Conservation (phyloP, 768 basidiomycete species). For the Tricholoma bakamatsutake region DNA sequence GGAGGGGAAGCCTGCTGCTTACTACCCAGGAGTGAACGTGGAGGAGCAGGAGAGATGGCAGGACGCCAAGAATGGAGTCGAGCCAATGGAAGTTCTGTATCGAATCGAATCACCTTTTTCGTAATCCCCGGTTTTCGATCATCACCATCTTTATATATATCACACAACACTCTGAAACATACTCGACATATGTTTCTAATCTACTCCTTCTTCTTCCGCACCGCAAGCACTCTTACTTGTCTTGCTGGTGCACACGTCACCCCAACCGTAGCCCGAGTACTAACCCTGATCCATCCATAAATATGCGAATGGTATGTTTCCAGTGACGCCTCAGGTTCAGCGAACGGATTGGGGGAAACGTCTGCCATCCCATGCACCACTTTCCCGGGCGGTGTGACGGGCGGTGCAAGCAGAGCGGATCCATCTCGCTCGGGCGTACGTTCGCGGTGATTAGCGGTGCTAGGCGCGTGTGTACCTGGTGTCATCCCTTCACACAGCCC, state of each 20-base stretch:
- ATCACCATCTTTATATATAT: not conserved
- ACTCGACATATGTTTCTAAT: no score
- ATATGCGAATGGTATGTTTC: conserved; percentile 58
- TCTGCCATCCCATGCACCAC: conserved; percentile 31
- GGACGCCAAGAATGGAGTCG: not conserved
- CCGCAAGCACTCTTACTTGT: conserved; percentile 54
- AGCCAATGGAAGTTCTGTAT: conserved; percentile 16
- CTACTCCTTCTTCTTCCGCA: conserved; percentile 53
- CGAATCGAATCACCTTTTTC: conserved; percentile 7
- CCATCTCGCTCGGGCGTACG: conserved; percentile 36
- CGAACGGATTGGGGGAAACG: conserved; percentile 60
- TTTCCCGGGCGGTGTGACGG: conserved; percentile 47
- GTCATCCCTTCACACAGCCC: conserved; percentile 66
- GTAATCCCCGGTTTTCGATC: conserved; percentile 4
- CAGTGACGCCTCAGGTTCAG: conserved; percentile 55
- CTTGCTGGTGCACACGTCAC: conserved; percentile 7
- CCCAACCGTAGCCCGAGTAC: conserved; percentile 28
- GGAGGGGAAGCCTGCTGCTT: no score
- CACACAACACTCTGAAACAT: no score
- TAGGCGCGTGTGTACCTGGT: conserved; percentile 12
- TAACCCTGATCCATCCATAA: conserved; percentile 50
- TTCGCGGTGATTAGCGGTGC: conserved; percentile 12
- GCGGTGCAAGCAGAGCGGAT: conserved; percentile 32
- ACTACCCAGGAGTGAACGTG: no score
- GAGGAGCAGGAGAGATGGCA: conserved; percentile 10